Evolutionary conservation across 805 yeast genomes (phyloP), one percentile per base, ranked within the genome.

Genomic region (Yamadazyma endophytica): DNA sequence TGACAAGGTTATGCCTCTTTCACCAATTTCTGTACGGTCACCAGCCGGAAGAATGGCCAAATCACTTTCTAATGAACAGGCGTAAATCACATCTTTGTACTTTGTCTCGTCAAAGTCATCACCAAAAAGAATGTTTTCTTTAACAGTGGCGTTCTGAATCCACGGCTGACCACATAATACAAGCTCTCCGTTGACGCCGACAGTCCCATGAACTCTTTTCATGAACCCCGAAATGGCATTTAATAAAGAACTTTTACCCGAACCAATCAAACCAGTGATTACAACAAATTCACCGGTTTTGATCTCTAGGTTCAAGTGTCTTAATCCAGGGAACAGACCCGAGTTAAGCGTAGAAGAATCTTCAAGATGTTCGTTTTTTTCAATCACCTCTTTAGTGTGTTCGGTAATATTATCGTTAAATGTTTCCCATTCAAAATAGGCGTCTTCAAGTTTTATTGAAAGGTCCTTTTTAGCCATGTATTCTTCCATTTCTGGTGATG

Each of bases 171-270:
- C 61, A 46, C 63, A 54, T 12, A 54, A 36, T 16, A 57, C 34
- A 24, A 52, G 32, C 1, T 56, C 46, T 4, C 62, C 63, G 33
- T 54, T 49, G 6, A 57, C 52, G 31, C 39, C 49, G 5, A 61
- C 50, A 3, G 40, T 8, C 9, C 70, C 70, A 1, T 31, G 14
- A 5, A 47, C 42, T 24, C 54, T 48, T 26, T 51, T 52, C 70
- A 63, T 63, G 35, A 54, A 53, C 0, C 70, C 68, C 5, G 65
- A 43, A 21, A 63, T 36, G 3, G 67, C 70, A 32, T 47, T 47
- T 31, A 63, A 49, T 21, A 63, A 46, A 2, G 70, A 63, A 2
- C 65, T 42, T 39, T 56, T 54, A 18, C 67, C 67, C 9, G 61
- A 52, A 9, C 65, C 66, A 36, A 61, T 56, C 19, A 52, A 36